These are phyloP conservation scores for Melastoma candidum DNA, from an alignment of 441 rosid genomes.

Conservation along the genomic window DNA sequence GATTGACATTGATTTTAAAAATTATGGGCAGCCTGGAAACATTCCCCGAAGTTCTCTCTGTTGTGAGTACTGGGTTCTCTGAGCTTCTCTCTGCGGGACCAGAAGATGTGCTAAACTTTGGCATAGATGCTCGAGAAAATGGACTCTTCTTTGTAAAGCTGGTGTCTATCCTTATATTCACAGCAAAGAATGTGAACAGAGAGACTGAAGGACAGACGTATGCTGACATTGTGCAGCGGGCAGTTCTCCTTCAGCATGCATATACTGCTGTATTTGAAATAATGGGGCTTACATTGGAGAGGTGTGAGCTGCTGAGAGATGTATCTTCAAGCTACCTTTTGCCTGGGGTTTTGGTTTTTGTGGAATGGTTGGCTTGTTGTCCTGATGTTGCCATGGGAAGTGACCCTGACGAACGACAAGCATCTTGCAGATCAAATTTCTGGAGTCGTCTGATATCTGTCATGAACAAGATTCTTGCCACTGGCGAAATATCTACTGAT, in stretches of 20 bases:
- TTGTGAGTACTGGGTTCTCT: constrained; percentile 5
- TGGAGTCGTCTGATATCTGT: constrained; percentile 9
- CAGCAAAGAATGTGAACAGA: constrained; percentile 12
- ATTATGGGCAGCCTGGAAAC: constrained; percentile 13
- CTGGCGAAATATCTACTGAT: not conserved
- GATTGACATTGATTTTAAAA: not conserved
- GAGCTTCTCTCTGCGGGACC: constrained; percentile 12
- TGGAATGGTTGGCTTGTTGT: constrained; percentile 19
- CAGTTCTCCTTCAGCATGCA: constrained; percentile 15
- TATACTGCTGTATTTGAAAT: constrained; percentile 13
- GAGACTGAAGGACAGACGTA: constrained; percentile 15
- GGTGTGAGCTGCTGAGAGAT: constrained; percentile 12
- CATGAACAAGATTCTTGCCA: constrained; percentile 11
- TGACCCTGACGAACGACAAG: constrained; percentile 11
- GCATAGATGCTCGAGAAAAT: constrained; percentile 14
- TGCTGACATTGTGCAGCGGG: constrained; percentile 17
- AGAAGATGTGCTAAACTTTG: constrained; percentile 13
- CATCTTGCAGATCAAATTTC: constrained; percentile 10
- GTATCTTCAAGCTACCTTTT: constrained; percentile 10
- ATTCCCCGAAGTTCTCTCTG: constrained; percentile 12
- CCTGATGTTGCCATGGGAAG: constrained; percentile 11
- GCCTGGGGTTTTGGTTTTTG: constrained; percentile 15
- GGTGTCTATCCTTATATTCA: constrained; percentile 15
- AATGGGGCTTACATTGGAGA: constrained; percentile 11
- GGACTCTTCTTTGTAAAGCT: constrained; percentile 12